phyloP scores from a whole-genome alignment of 2,329 filamentous ascomycete species.

The Penicillium sp. region DNA sequence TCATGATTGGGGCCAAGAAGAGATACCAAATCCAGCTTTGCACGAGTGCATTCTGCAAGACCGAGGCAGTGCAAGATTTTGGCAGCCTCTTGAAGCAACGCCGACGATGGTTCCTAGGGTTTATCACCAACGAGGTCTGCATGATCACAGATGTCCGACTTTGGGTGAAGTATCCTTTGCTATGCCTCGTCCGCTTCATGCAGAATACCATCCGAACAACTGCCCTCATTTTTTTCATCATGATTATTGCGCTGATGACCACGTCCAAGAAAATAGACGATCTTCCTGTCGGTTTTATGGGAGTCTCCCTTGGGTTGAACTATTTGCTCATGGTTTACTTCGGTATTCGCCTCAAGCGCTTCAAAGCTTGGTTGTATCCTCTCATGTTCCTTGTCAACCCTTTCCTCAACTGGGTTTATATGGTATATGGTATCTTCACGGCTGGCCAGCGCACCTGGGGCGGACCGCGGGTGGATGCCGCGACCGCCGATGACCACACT shows the following conservation, averaged over 20 bases:
- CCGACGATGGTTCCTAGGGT: conserved; percentile 93
- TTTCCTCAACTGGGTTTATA: conserved; percentile 98
- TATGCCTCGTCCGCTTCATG: conserved; percentile 85
- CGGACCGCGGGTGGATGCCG: conserved; percentile 86
- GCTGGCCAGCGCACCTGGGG: conserved; percentile 95
- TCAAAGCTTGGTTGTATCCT: conserved; percentile 93
- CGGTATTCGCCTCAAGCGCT: conserved; percentile 79
- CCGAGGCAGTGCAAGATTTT: conserved; percentile 90
- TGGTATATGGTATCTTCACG: conserved; percentile 95
- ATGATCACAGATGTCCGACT: conserved; percentile 94
- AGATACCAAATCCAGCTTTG: conserved; percentile 97
- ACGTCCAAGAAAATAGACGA: conserved; percentile 77
- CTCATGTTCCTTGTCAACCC: conserved; percentile 95
- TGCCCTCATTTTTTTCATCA: conserved; percentile 89
- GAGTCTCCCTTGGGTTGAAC: conserved; percentile 86
- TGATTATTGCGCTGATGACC: conserved; percentile 81
- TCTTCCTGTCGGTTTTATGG: conserved; percentile 90
- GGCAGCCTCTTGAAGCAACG: conserved; percentile 87
- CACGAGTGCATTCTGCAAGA: conserved; percentile 97
- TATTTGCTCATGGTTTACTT: conserved; percentile 98
- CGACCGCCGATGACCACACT: conserved; percentile 71
- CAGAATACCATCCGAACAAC: conserved; percentile 97
- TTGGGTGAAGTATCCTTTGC: conserved; percentile 86
- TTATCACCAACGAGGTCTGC: conserved; percentile 96
- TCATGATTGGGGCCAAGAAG: conserved; percentile 96